Evolutionary conservation across 805 yeast species (phyloP).

Genomic region (Metschnikowia reukaufii): DNA sequence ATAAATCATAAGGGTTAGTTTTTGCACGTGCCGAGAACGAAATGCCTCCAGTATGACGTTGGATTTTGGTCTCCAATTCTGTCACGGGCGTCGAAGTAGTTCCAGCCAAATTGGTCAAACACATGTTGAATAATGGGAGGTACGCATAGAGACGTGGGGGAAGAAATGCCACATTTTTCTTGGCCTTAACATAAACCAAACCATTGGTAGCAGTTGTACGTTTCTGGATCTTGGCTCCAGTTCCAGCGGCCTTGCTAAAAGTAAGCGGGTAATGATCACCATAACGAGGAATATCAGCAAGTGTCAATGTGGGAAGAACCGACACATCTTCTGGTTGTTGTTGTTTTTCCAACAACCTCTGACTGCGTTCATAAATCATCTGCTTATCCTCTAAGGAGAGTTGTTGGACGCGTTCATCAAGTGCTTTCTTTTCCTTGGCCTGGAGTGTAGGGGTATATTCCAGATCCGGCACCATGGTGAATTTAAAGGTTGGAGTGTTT

Average conservation of each 20-base stretch:
- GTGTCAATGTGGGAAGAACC: constrained; percentile 73
- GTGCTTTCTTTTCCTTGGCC: constrained; percentile 55
- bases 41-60: constrained; percentile 81
- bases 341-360: constrained; percentile 61
- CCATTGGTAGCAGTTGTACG: constrained; percentile 77
- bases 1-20: constrained; percentile 52
- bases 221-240: constrained; percentile 39
- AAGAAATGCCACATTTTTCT: constrained; percentile 56
- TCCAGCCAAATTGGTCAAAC: constrained; percentile 82
- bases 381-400: constrained; percentile 58
- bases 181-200: constrained; percentile 70
- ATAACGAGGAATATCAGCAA: constrained; percentile 66
- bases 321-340: constrained; percentile 69
- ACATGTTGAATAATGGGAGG: constrained; percentile 73
- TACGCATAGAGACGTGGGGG: constrained; percentile 66
- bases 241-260: constrained; percentile 28
- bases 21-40: constrained; percentile 58
- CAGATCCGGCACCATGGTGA: constrained; percentile 71
- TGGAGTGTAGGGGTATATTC: constrained; percentile 51
- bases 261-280: constrained; percentile 41
- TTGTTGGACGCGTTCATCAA: constrained; percentile 41
- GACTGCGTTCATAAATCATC: constrained; percentile 59
- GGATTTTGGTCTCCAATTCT: constrained; percentile 81
- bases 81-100: constrained; percentile 70
- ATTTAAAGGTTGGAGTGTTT: constrained; percentile 57